Conservation (phyloP, 306 rosid species). For the Gillenia trifoliata region DNA sequence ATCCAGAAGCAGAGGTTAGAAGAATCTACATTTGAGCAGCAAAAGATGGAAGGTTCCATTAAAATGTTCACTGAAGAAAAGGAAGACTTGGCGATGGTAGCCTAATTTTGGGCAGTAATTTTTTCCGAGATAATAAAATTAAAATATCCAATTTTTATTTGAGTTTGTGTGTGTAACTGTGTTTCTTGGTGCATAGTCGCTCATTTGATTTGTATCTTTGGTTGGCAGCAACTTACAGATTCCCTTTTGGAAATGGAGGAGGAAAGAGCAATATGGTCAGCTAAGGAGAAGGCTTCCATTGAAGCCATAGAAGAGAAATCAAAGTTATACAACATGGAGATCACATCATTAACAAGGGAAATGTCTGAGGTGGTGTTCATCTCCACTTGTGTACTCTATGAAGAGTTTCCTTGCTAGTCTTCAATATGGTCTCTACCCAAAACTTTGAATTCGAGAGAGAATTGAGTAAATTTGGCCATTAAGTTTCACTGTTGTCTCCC, state of each 20-base stretch:
- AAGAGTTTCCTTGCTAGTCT: constrained; percentile 9
- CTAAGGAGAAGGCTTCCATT: constrained; percentile 70
- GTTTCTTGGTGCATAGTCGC: constrained; percentile 16
- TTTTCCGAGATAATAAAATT: constrained; percentile 1
- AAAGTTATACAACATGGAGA: constrained; percentile 38
- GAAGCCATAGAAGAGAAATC: constrained; percentile 62
- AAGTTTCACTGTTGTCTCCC: not conserved
- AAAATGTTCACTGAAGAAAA: constrained; percentile 60
- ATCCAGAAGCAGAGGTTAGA: constrained; percentile 56
- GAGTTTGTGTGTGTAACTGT: not conserved
- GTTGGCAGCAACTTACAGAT: constrained; percentile 75
- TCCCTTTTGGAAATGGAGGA: constrained; percentile 90
- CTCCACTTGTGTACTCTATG: constrained; percentile 8
- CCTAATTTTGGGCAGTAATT: constrained; percentile 7
- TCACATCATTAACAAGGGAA: constrained; percentile 45
- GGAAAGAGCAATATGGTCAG: constrained; percentile 80
- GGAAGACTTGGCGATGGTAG: constrained; percentile 86
- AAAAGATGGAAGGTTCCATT: constrained; percentile 50
- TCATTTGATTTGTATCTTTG: constrained; percentile 20
- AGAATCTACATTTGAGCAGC: constrained; percentile 53
- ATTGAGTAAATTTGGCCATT: not conserved
- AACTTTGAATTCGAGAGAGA: not conserved
- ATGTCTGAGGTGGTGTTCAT: constrained; percentile 52
- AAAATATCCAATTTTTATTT: not conserved
- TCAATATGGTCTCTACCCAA: not conserved